These are phyloP conservation scores for Hericium coralloides DNA, from an alignment of 768 basidiomycete genomes.

Conservation along the genomic window DNA sequence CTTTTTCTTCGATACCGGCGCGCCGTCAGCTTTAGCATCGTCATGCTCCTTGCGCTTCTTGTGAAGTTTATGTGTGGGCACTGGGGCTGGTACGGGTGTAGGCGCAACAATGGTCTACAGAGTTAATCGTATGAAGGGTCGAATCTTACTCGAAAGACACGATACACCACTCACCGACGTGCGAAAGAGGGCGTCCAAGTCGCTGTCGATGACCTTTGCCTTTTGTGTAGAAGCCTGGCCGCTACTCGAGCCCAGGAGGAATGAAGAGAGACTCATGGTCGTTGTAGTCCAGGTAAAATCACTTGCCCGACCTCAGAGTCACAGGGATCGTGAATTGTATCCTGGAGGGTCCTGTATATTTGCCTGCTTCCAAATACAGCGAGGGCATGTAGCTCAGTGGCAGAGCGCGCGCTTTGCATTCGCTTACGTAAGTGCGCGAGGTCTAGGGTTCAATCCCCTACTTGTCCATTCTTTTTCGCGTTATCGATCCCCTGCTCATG, in stretches of 20 bases:
- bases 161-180: constrained; percentile 32
- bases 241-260: constrained; percentile 5
- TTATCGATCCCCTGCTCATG: neutral
- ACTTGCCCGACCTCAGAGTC: neutral
- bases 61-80: constrained; percentile 4
- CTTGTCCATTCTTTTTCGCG: constrained; percentile 10
- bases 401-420: constrained; percentile 18
- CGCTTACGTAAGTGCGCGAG: constrained; percentile 7
- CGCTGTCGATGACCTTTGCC: constrained; percentile 33
- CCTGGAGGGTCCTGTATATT: neutral
- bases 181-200: constrained; percentile 57
- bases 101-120: neutral
- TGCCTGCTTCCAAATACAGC: neutral
- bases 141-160: neutral
- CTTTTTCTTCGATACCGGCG: constrained; percentile 1
- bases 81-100: neutral
- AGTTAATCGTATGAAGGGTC: no score
- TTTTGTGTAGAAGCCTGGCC: constrained; percentile 1
- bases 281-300: neutral
- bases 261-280: constrained; percentile 14
- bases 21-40: neutral
- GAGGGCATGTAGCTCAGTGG: constrained; percentile 17
- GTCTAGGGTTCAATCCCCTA: constrained; percentile 17
- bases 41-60: constrained; percentile 1
- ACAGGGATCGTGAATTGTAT: neutral